Conservation (phyloP, 2,329 filamentous ascomycete genomes). For the Aspergillus proliferans region DNA sequence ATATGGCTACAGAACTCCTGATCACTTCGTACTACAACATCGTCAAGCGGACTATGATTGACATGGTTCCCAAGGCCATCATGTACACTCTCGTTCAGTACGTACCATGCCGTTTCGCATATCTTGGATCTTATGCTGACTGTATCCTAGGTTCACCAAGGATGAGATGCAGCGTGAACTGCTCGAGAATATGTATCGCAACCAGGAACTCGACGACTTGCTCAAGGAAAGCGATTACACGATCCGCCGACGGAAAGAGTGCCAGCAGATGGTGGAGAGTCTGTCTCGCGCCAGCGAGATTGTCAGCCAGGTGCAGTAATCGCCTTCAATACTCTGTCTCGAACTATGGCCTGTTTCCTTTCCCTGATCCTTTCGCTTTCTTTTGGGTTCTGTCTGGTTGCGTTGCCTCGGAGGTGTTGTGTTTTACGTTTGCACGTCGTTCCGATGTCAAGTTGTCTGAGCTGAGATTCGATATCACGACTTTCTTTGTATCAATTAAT, state of each 20-base stretch:
- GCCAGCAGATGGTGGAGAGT: conserved; percentile 98
- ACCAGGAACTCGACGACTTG: conserved; percentile 81
- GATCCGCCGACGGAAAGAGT: conserved; percentile 88
- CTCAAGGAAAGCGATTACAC: conserved; percentile 99
- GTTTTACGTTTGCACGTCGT: background rate
- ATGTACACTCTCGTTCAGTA: conserved; percentile 96
- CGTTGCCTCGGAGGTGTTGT: background rate
- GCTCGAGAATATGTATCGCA: conserved; percentile 94
- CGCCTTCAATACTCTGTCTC: conserved; percentile 2
- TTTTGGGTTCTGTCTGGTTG: background rate
- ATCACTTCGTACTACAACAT: conserved; percentile 98
- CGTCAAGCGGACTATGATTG: conserved; percentile 95
- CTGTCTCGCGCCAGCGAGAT: conserved; percentile 87
- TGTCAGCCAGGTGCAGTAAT: conserved; percentile 67
- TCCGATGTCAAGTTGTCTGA: background rate
- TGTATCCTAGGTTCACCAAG: conserved; percentile 67
- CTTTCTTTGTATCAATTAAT: background rate
- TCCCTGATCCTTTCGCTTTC: background rate
- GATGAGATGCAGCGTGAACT: conserved; percentile 98
- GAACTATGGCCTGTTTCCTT: background rate
- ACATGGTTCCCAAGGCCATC: conserved; percentile 99
- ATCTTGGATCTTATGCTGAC: conserved; percentile 6
- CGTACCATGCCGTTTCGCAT: conserved; percentile 34
- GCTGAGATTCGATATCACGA: background rate
- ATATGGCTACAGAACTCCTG: conserved; percentile 62